Base-by-base conservation (phyloP, 371 early-diverging fungal species). In the Mucor indicus region DNA sequence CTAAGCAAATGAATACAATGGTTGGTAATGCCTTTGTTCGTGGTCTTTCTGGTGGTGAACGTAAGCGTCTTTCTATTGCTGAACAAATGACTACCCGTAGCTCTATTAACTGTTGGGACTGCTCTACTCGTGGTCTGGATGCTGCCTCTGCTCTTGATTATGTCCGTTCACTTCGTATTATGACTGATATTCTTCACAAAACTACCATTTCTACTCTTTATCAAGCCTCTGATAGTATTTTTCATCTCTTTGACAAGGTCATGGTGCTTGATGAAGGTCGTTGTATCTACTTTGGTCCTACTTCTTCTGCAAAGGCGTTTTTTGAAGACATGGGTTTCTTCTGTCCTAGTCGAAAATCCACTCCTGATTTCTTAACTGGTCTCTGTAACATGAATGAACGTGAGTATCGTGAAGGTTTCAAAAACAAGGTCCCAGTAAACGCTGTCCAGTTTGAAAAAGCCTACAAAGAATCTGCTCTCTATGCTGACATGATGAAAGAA, bases 101-200 rank as follows among this genome's bases (percentile, higher is more conserved):
- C 21, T 64, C 75, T 13, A 68, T 87, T 42, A 76, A 84, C 33
- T 73, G 88, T 44, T 80, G 86, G 74, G 90, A 91, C 57, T 87
- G 86, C 41, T 79, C 86, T 31, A 87, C 86, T n/a, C 80, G 79
- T 46, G 91, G 92, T 43, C 57, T 93, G n/a, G 94, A 93, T 69
- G 77, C 87, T n/a, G 81, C 87, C 40, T 87, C 86, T 27, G 90
- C 92, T 40, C 68, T 84, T 15, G 82, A 84, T 54, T 81, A 83
- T 47, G 64, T 84, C 17, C 64, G 76, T 53, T 73, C 77, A 27
- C 69, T 86, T 29, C 79, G 79, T 54, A 72, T 79, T 38, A 67
- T 73, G 60, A 73, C 77, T 25, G 78, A 81, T 38, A 64, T 74
- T 7, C 33, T 70, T 43, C 78, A 82, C 50, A 81, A 80, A 39